These are phyloP conservation scores for Pseudogymnoascus sp. DNA, from an alignment of 2,329 filamentous ascomycete species.

Conservation along the genomic window DNA sequence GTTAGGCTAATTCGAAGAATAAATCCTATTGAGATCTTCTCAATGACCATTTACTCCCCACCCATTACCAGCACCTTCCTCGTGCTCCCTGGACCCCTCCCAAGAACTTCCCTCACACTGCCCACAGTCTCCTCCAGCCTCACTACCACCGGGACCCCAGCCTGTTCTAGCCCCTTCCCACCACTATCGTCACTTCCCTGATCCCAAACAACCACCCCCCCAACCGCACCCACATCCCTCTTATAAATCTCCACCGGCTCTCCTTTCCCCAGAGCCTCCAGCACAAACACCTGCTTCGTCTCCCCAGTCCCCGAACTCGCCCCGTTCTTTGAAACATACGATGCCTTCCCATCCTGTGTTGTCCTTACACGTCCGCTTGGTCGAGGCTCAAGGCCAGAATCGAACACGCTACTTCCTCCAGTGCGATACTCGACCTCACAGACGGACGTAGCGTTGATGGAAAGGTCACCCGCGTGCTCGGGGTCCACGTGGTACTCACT, in stretches of 20 bases:
- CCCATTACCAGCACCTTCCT: slow-evolving; percentile 19
- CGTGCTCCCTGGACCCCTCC: slow-evolving; percentile 29
- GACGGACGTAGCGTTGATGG: slow-evolving; percentile 37
- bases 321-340: slow-evolving; percentile 37
- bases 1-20: not conserved
- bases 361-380: slow-evolving; percentile 38
- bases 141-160: slow-evolving; percentile 7
- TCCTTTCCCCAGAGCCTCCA: not conserved
- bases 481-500: slow-evolving; percentile 38
- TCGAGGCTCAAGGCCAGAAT: slow-evolving; percentile 36
- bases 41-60: not conserved
- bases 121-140: slow-evolving; percentile 11
- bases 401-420: slow-evolving; percentile 22
- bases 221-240: slow-evolving; percentile 47
- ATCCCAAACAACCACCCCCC: slow-evolving; percentile 45
- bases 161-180: slow-evolving; percentile 11
- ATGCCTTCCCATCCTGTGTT: slow-evolving; percentile 49
- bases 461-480: slow-evolving; percentile 40
- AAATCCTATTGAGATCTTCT: not conserved
- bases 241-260: slow-evolving; percentile 42
- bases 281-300: slow-evolving; percentile 28
- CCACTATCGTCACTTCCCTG: slow-evolving; percentile 29
- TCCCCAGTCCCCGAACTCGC: slow-evolving; percentile 30
- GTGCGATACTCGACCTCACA: slow-evolving; percentile 22
- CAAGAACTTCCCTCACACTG: slow-evolving; percentile 29